These are phyloP conservation scores for Alternaria triticina DNA, from an alignment of 2,329 filamentous ascomycete genomes.

Conservation along the genomic window DNA sequence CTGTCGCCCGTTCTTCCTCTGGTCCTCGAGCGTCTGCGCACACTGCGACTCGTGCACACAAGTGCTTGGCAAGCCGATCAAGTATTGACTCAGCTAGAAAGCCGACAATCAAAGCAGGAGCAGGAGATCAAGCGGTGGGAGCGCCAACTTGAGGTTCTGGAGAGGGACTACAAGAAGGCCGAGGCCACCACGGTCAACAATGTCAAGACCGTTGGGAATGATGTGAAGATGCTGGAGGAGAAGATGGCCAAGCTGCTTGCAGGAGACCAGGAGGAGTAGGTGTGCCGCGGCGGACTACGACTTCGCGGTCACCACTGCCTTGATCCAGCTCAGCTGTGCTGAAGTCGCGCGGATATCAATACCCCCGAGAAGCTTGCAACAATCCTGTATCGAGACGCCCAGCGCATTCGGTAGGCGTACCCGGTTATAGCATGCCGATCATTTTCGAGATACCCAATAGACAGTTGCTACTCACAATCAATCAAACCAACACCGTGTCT, in stretches of 20 bases:
- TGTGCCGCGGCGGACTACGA: neutral
- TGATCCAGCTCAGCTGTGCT: neutral
- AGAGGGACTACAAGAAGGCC: slow-evolving; percentile 73
- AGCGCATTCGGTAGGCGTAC: neutral
- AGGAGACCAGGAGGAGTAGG: slow-evolving; percentile 8
- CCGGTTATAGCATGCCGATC: slow-evolving; percentile 4
- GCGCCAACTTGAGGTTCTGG: slow-evolving; percentile 78
- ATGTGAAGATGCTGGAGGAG: slow-evolving; percentile 86
- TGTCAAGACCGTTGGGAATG: slow-evolving; percentile 81
- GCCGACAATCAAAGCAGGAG: slow-evolving; percentile 80
- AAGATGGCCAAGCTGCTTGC: slow-evolving; percentile 63
- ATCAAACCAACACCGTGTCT: neutral
- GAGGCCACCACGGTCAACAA: slow-evolving; percentile 77
- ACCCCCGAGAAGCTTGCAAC: neutral
- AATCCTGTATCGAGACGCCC: neutral
- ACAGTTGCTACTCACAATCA: slow-evolving; percentile 5
- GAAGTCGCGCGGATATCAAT: neutral
- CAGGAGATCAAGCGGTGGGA: slow-evolving; percentile 86
- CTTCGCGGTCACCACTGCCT: neutral
- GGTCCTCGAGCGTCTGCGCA: slow-evolving; percentile 83
- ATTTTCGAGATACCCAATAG: slow-evolving; percentile 15
- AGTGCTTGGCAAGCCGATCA: slow-evolving; percentile 83
- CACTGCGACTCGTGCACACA: slow-evolving; percentile 81
- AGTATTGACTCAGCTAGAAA: slow-evolving; percentile 78
- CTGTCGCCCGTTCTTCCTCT: slow-evolving; percentile 84